Conservation (phyloP, 805 yeast species). For the Kluyveromyces aestuarii region DNA sequence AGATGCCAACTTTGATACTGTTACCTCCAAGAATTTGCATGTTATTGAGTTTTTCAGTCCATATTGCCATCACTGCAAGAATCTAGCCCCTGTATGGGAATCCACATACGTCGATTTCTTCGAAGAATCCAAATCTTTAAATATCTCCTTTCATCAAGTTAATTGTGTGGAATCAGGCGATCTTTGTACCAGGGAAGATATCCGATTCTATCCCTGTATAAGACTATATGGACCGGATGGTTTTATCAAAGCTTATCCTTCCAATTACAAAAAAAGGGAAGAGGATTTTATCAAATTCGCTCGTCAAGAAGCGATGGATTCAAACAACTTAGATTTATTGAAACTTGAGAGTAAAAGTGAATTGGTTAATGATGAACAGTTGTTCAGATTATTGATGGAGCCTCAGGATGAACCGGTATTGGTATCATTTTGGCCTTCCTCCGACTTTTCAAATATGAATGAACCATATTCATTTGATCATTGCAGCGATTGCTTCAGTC, state of each 20-base stretch:
- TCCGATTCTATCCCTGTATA: constrained; percentile 61
- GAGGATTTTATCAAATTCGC: constrained; percentile 46
- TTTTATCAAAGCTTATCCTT: constrained; percentile 39
- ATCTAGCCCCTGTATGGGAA: constrained; percentile 78
- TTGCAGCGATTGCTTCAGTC: constrained; percentile 43
- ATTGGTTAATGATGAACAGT: constrained; percentile 31
- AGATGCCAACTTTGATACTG: constrained; percentile 39
- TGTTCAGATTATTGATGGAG: constrained; percentile 45
- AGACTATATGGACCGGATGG: constrained; percentile 59
- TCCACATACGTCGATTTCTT: constrained; percentile 45
- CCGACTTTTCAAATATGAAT: constrained; percentile 31
- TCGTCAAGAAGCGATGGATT: constrained; percentile 43
- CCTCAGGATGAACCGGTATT: constrained; percentile 40
- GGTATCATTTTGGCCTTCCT: constrained; percentile 59
- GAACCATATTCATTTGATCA: constrained; percentile 27
- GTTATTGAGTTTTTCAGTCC: constrained; percentile 89
- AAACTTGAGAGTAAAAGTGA: constrained; percentile 36
- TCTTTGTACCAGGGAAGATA: constrained; percentile 59
- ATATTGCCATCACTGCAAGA: constrained; percentile 73
- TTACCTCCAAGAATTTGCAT: constrained; percentile 47
- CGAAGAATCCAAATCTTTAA: constrained; percentile 34
- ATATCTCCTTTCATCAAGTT: constrained; percentile 59
- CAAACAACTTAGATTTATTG: constrained; percentile 29
- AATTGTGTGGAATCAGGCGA: constrained; percentile 85
- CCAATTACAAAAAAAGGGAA: constrained; percentile 34